Conservation (phyloP, 306 rosid species). For the Quercus glauca region DNA sequence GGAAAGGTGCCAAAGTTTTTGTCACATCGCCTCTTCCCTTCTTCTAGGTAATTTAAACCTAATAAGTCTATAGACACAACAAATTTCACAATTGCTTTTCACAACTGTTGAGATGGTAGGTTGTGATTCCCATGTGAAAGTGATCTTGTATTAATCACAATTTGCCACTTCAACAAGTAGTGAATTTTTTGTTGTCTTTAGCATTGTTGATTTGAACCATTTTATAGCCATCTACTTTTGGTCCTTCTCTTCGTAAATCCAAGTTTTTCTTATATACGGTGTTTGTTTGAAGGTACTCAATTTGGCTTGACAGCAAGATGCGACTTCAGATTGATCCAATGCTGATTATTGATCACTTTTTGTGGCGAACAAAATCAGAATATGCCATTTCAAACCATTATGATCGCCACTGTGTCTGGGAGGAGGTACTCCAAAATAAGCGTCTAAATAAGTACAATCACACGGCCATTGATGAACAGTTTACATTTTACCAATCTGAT, state of each 20-base stretch:
- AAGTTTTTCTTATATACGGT: slow-evolving; percentile 10
- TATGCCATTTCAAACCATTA: slow-evolving; percentile 94
- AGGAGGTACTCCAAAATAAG: slow-evolving; percentile 92
- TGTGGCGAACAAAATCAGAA: slow-evolving; percentile 83
- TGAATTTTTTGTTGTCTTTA: no score
- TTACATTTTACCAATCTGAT: slow-evolving; percentile 69
- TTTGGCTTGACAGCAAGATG: slow-evolving; percentile 98
- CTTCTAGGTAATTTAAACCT: slow-evolving; percentile 58
- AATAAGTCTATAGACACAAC: no score
- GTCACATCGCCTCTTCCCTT: slow-evolving; percentile 87
- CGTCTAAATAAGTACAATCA: slow-evolving; percentile 85
- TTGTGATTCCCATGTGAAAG: no score
- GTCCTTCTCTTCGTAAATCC: slow-evolving; percentile 15
- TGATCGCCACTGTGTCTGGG: slow-evolving; percentile 93
- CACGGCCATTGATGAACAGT: slow-evolving; percentile 76
- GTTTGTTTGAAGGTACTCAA: slow-evolving; percentile 70
- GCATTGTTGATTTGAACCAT: not conserved
- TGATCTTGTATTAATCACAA: no score
- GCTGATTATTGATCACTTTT: slow-evolving; percentile 77
- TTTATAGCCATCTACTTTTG: slow-evolving; percentile 19
- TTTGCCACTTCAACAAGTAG: no score
- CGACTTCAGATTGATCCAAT: slow-evolving; percentile 82
- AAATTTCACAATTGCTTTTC: no score
- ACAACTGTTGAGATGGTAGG: no score
- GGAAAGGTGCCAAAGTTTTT: slow-evolving; percentile 97